A percentile compares a stretch with the other conserved stretches of the same genome.
These are phyloP conservation scores for Barnettozyma hawaiiensis DNA, from an alignment of 1,139 yeast species.

Conservation along the genomic window DNA sequence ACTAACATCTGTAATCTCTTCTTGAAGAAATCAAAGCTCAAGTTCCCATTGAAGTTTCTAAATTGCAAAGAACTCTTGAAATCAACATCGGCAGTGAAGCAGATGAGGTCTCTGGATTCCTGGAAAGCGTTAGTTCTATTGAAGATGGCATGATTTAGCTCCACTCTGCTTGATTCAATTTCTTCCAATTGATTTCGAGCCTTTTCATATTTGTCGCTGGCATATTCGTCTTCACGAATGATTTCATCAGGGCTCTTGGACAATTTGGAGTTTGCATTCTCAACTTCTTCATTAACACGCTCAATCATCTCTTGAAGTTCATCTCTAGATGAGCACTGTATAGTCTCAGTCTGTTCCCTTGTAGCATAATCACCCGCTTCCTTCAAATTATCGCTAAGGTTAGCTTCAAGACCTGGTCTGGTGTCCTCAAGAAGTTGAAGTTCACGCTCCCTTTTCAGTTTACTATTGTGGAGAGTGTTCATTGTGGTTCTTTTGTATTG, in stretches of 20 bases:
- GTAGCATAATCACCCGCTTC: conserved; percentile 35
- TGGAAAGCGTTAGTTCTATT: conserved; percentile 47
- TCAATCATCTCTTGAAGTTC: conserved; percentile 33
- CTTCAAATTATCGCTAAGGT: conserved; percentile 26
- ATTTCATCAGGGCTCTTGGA: conserved; percentile 42
- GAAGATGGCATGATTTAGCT: conserved; percentile 34
- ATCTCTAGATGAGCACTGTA: conserved; percentile 29
- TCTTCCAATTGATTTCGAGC: conserved; percentile 32
- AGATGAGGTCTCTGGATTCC: conserved; percentile 39
- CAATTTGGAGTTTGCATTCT: conserved; percentile 34
- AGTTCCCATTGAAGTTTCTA: conserved; percentile 72
- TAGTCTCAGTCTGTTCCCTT: conserved; percentile 28
- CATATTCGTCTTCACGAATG: conserved; percentile 31
- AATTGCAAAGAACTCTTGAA: conserved; percentile 56
- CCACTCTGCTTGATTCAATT: conserved; percentile 13
- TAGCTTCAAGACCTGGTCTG: conserved; percentile 27
- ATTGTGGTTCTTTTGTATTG: conserved; percentile 18
- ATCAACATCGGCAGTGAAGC: conserved; percentile 41
- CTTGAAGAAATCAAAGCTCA: conserved; percentile 55
- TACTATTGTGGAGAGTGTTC: conserved; percentile 17
- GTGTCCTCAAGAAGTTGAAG: conserved; percentile 27
- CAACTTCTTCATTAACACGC: conserved; percentile 30
- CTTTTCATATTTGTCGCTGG: conserved; percentile 31
- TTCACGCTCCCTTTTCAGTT: conserved; percentile 20
- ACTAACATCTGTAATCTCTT: conserved; percentile 51